A percentile compares a stretch with the other conserved stretches of the same genome.
Evolutionary conservation across 1,284 basidiomycete species (phyloP).

Genomic region (Sporisorium reilianum): DNA sequence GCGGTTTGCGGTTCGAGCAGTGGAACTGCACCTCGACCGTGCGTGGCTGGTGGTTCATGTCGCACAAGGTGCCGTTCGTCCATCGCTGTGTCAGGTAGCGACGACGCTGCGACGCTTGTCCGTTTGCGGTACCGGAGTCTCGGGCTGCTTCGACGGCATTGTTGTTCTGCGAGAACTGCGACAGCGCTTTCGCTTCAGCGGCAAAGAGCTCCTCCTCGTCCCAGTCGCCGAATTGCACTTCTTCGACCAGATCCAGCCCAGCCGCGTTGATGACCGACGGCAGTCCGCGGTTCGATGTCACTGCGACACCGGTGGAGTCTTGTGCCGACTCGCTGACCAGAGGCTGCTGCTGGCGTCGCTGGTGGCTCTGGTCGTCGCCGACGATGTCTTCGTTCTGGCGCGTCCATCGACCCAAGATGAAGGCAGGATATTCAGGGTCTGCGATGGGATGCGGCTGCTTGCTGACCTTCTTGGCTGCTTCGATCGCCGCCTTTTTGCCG

Average conservation of each 20-base stretch:
- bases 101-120: slow-evolving; percentile 26
- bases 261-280: slow-evolving; percentile 18
- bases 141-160: slow-evolving; percentile 1
- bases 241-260: slow-evolving; percentile 59
- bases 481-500: slow-evolving; percentile 35
- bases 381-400: slow-evolving; percentile 41
- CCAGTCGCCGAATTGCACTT: slow-evolving; percentile 60
- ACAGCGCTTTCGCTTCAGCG: slow-evolving; percentile 33
- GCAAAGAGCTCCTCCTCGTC: slow-evolving; percentile 50
- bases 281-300: slow-evolving; percentile 13
- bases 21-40: slow-evolving; percentile 62
- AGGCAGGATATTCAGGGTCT: slow-evolving; percentile 46
- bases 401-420: slow-evolving; percentile 47
- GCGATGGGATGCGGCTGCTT: slow-evolving; percentile 24
- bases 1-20: slow-evolving; percentile 44
- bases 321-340: background rate
- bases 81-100: slow-evolving; percentile 60
- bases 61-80: slow-evolving; percentile 62
- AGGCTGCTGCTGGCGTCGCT: slow-evolving; percentile 23
- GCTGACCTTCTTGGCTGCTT: slow-evolving; percentile 36
- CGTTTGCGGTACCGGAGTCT: background rate
- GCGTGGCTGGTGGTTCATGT: slow-evolving; percentile 56
- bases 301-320: slow-evolving; percentile 9
- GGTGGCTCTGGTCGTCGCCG: slow-evolving; percentile 31
- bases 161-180: slow-evolving; percentile 10